Evolutionary conservation across 169 alveolate genomes (phyloP).

Genomic region (Plasmodium reichenowi): DNA sequence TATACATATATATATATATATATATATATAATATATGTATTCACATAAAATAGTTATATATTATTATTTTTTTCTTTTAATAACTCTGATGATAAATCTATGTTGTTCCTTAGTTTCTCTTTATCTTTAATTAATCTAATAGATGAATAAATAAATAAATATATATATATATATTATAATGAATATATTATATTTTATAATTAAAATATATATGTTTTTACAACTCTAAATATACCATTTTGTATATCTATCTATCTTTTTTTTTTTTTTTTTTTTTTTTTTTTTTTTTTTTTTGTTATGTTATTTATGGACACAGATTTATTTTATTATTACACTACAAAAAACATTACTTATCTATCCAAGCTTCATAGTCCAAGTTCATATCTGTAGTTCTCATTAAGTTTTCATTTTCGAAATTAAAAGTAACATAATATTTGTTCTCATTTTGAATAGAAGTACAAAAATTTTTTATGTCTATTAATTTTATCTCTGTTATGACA

Average conservation of each 20-base stretch:
- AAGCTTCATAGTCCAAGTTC: slow-evolving; percentile 64
- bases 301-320: neutral
- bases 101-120: slow-evolving; percentile 39
- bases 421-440: slow-evolving; percentile 58
- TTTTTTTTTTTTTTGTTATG: neutral
- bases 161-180: neutral
- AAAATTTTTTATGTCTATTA: neutral
- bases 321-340: neutral
- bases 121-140: slow-evolving; percentile 65
- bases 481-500: slow-evolving; percentile 35
- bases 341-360: slow-evolving; percentile 73
- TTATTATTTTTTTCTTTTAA: neutral
- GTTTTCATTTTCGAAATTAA: slow-evolving; percentile 64
- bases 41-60: neutral
- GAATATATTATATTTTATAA: slow-evolving; percentile 1
- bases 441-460: neutral
- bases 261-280: slow-evolving; percentile 14
- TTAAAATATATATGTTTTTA: neutral
- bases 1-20: neutral
- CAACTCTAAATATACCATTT: neutral
- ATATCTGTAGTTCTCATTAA: slow-evolving; percentile 59
- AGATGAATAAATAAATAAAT: neutral
- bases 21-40: too few relatives aligned
- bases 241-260: neutral
- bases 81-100: slow-evolving; percentile 73